Evolutionary conservation across 176 grass and related monocot species (phyloP).

Genomic region (Oryza glaberrima): DNA sequence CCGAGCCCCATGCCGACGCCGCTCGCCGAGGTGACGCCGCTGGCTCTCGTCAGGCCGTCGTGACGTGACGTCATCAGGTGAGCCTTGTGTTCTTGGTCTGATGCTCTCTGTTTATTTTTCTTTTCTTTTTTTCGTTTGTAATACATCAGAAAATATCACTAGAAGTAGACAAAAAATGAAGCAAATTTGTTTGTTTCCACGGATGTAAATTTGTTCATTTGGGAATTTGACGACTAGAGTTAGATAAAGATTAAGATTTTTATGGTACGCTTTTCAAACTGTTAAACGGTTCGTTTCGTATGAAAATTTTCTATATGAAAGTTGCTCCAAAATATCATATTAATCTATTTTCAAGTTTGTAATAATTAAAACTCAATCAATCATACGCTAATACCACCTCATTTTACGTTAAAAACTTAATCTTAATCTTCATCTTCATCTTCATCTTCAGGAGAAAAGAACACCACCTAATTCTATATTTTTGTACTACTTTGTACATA

Average conservation of each 20-base stretch:
- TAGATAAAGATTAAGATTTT: no score
- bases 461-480: not conserved
- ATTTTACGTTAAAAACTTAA: no score
- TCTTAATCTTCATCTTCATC: no score
- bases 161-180: not conserved
- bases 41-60: slow-evolving; percentile 29
- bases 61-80: slow-evolving; percentile 6
- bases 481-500: not conserved
- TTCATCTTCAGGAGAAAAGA: no score
- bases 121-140: not conserved
- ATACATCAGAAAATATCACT: not conserved
- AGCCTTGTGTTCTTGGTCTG: not conserved
- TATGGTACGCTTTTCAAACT: no score
- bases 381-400: no score
- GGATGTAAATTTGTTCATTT: not conserved
- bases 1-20: slow-evolving; percentile 74
- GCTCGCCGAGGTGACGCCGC: slow-evolving; percentile 67
- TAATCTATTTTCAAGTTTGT: no score
- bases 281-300: no score
- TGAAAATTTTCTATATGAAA: no score
- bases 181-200: not conserved
- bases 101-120: not conserved
- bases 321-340: no score
- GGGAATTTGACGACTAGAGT: not conserved
- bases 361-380: no score